phyloP scores from a whole-genome alignment of 805 yeast species.

The Candida ovalis region DNA sequence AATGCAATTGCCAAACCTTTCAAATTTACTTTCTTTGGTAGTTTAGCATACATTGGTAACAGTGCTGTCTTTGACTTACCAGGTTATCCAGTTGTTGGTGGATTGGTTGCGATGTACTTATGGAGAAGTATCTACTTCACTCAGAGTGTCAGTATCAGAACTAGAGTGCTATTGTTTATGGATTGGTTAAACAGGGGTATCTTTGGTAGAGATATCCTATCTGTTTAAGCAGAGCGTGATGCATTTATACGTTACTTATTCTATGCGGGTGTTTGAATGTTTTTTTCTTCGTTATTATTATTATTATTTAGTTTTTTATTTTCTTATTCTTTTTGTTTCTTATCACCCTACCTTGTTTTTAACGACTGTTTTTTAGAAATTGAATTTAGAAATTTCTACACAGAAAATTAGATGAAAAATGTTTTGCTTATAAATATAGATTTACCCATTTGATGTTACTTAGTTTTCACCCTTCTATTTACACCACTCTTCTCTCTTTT shows the following conservation, averaged over 20 bases:
- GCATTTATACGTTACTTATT: too few relatives aligned
- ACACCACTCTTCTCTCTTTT: neutral
- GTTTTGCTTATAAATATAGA: neutral
- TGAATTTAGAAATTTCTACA: neutral
- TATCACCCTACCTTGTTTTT: neutral
- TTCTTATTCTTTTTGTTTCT: neutral
- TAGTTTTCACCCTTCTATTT: neutral
- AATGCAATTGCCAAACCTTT: conserved; percentile 55
- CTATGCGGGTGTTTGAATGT: too few relatives aligned
- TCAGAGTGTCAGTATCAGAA: conserved; percentile 61
- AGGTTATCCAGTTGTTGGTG: conserved; percentile 59
- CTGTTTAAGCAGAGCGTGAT: conserved; percentile 14
- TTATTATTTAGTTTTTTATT: neutral
- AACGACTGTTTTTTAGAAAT: neutral
- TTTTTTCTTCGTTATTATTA: neutral
- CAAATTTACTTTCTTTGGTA: conserved; percentile 60
- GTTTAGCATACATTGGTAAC: conserved; percentile 65
- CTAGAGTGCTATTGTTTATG: conserved; percentile 58
- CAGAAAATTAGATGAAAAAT: neutral
- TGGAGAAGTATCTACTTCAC: conserved; percentile 73
- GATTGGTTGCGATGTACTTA: conserved; percentile 63
- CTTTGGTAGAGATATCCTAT: conserved; percentile 46
- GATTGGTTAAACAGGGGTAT: conserved; percentile 66
- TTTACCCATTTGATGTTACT: neutral
- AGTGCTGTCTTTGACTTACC: conserved; percentile 70